phyloP scores from a whole-genome alignment of 129 eudicot species.

The Helianthus tuberosus region DNA sequence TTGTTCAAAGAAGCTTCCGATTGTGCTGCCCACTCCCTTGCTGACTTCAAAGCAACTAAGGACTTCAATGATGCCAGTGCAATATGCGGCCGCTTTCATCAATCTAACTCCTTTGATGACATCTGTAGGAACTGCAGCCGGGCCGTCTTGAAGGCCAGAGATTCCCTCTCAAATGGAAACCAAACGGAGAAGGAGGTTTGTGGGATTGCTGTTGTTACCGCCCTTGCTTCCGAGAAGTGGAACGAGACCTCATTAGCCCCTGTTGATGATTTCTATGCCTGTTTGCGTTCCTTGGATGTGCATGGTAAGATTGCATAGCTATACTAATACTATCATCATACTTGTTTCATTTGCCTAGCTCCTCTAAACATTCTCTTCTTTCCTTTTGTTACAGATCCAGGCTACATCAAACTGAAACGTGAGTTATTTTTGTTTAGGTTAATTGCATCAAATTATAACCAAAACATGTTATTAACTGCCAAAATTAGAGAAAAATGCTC shows the following conservation, averaged over 20 bases:
- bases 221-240: slow-evolving; percentile 41
- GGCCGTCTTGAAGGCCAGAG: slow-evolving; percentile 38
- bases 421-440: slow-evolving; percentile 30
- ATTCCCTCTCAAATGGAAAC: slow-evolving; percentile 21
- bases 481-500: not conserved
- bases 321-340: too few relatives aligned
- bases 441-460: not conserved
- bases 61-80: slow-evolving; percentile 15
- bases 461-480: not conserved
- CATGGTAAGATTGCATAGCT: slow-evolving; percentile 23
- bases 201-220: slow-evolving; percentile 53
- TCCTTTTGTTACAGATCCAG: slow-evolving; percentile 47
- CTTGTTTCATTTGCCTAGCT: not conserved
- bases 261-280: slow-evolving; percentile 44
- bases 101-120: slow-evolving; percentile 26
- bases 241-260: slow-evolving; percentile 24
- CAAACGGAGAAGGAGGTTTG: slow-evolving; percentile 46
- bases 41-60: not conserved
- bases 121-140: slow-evolving; percentile 45
- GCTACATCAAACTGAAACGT: slow-evolving; percentile 67
- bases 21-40: slow-evolving; percentile 37
- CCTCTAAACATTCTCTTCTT: not conserved
- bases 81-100: slow-evolving; percentile 23
- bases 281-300: slow-evolving; percentile 40
- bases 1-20: slow-evolving; percentile 27